Evolutionary conservation across 176 grass and related monocot species (phyloP), one percentile per base, ranked within the genome.

Genomic region (Saccharum officinarum): DNA sequence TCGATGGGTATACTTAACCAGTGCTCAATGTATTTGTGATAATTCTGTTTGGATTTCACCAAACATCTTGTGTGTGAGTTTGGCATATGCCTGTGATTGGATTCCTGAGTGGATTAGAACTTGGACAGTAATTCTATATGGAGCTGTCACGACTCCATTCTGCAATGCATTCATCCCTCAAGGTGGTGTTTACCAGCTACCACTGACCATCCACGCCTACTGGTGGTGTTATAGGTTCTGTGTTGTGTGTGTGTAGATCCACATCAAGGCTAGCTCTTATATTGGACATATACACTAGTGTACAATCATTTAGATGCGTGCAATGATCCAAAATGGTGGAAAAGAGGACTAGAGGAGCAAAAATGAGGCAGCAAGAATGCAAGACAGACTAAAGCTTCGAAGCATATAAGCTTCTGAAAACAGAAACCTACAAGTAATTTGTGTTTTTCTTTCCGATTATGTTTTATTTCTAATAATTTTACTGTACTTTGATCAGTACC

Each of bases 401-500:
- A 75, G 46, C 28, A 1, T 64, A 72, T 50, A 52, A 33, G 12
- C 70, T 14, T 9, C 2, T 14, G 13, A 64, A 72, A 72, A 63
- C 20, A 60, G 38, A 47, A 75, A 55, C 5, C 42, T 42, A 15
- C 10, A 17, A 44, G 13, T 25, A 55, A 68, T 52, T 40, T 69
- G 5, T 30, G 5, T 8, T 25, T 34, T 4, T 65, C n/a, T 68
- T 62, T 36, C n/a, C 70, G 50, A 22, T 9, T 45, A 44, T 61
- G 26, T 49, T 41, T 69, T 44, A 67, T 46, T 81, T 69, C 54
- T 85, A 78, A 77, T 37, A 81, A 73, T 37, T 81, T 83, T 12
- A 31, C 71, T 85, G 26, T 55, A 28, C 76, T 82, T 79, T 67
- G 46, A 80, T 41, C 72, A 95, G 97, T 98, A 87, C 82, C 91